These are phyloP conservation scores for Xylaria sp. DNA, from an alignment of 2,329 filamentous ascomycete species.

Conservation along the genomic window DNA sequence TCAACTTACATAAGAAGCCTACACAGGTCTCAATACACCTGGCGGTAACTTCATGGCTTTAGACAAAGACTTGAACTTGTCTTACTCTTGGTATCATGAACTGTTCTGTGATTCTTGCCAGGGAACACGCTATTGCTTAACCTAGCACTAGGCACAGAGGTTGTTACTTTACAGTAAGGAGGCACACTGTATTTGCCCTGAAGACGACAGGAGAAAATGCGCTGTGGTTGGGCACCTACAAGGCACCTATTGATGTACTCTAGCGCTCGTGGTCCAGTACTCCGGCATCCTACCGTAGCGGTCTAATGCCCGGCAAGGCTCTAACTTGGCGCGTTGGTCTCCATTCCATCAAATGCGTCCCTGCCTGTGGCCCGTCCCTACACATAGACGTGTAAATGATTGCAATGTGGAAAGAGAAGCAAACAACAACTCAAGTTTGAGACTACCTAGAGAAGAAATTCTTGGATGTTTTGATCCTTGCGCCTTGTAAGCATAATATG, in stretches of 20 bases:
- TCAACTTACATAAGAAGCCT: too few relatives aligned
- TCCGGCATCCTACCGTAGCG: neutral
- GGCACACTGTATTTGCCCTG: neutral
- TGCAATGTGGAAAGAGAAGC: neutral
- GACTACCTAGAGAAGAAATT: neutral
- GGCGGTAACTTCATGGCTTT: too few relatives aligned
- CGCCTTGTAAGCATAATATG: neutral
- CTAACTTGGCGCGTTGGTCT: neutral
- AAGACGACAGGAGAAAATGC: too few relatives aligned
- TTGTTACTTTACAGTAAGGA: too few relatives aligned
- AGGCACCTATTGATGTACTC: too few relatives aligned
- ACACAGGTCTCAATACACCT: too few relatives aligned
- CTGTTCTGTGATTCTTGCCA: too few relatives aligned
- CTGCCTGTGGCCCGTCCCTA: neutral
- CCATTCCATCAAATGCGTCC: constrained; percentile 22
- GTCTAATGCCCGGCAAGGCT: neutral
- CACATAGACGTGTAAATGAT: neutral
- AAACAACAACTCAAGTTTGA: neutral
- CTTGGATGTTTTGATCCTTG: neutral
- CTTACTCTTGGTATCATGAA: too few relatives aligned
- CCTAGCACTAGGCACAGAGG: too few relatives aligned
- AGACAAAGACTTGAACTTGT: too few relatives aligned
- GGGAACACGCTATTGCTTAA: too few relatives aligned
- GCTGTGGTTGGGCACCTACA: neutral
- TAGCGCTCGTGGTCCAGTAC: too few relatives aligned